A percentile compares a stretch with the other conserved stretches of the same genome.
phyloP scores from a whole-genome alignment of 192 early-diverging fungal genomes.

The Backusella mclennaniae region DNA sequence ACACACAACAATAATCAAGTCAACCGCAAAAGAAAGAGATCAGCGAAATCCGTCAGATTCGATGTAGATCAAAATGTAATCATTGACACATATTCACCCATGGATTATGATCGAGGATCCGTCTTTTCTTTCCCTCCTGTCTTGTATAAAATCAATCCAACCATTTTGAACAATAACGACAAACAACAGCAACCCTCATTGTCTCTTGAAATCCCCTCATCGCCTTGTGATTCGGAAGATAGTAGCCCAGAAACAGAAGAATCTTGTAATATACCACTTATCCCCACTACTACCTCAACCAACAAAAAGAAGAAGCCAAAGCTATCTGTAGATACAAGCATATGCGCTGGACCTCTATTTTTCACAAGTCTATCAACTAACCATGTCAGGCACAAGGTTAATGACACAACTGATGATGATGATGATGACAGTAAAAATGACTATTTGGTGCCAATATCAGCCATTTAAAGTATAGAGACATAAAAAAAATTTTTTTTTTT shows the following conservation, averaged over 20 bases:
- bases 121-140: constrained; percentile 21
- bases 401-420: neutral
- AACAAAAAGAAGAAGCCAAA: constrained; percentile 27
- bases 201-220: constrained; percentile 6
- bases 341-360: constrained; percentile 21
- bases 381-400: constrained; percentile 16
- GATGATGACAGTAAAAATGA: constrained; percentile 12
- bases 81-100: constrained; percentile 25
- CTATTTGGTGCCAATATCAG: constrained; percentile 17
- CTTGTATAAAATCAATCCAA: constrained; percentile 24
- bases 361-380: constrained; percentile 30
- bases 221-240: constrained; percentile 12
- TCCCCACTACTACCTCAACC: neutral
- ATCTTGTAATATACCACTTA: neutral
- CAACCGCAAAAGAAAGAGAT: constrained; percentile 10
- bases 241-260: constrained; percentile 4
- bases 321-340: constrained; percentile 20
- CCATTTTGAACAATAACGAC: neutral
- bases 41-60: constrained; percentile 19
- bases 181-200: neutral
- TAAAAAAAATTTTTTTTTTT: neutral
- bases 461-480: neutral
- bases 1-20: neutral
- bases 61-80: constrained; percentile 18
- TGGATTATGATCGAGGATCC: constrained; percentile 26